Conservation (phyloP, 2,329 filamentous ascomycete species). For the Cercospora canescens region DNA sequence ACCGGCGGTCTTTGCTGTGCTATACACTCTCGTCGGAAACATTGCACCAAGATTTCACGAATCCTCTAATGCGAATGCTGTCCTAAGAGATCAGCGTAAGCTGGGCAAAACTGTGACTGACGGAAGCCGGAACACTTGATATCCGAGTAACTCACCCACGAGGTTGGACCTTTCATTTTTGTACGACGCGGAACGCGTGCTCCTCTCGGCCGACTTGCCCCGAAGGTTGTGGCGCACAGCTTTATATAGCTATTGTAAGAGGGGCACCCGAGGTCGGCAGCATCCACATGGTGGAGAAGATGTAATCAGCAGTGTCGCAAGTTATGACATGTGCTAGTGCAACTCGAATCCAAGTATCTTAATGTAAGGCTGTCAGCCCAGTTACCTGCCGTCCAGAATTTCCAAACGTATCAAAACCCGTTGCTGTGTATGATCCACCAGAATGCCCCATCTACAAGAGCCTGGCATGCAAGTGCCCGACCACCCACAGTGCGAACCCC, state of each 20-base stretch:
- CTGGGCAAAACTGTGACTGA: no score
- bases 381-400: background rate
- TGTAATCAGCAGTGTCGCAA: background rate
- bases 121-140: no score
- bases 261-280: background rate
- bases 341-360: background rate
- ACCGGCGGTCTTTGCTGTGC: no score
- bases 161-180: no score
- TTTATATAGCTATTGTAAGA: background rate
- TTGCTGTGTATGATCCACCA: background rate
- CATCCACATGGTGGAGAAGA: background rate
- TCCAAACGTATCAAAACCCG: background rate
- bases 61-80: no score
- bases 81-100: no score
- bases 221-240: background rate
- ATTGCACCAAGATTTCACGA: no score
- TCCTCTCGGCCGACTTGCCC: background rate
- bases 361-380: background rate
- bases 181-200: no score
- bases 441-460: slow-evolving; percentile 23
- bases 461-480: slow-evolving; percentile 19
- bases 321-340: background rate
- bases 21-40: no score
- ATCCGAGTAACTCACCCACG: no score
- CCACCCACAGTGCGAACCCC: slow-evolving; percentile 22